Evolutionary conservation across 345 rosid genomes (phyloP).

Genomic region (Eucalyptus paniculata): DNA sequence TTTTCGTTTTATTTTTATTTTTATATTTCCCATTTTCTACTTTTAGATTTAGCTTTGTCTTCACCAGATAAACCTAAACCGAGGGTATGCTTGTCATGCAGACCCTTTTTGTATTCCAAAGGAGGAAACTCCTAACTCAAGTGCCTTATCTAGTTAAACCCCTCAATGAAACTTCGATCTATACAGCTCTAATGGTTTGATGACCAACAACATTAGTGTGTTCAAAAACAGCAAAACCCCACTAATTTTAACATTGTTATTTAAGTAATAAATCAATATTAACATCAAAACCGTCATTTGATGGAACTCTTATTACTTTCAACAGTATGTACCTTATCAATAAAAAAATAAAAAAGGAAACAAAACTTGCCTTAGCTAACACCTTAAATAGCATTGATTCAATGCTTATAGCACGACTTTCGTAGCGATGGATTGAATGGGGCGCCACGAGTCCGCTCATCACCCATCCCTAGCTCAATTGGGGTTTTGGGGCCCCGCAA

Average conservation of each 20-base stretch:
- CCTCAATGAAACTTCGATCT: background rate
- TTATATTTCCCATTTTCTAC: background rate
- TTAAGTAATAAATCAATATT: background rate
- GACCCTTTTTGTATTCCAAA: background rate
- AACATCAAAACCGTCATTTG: background rate
- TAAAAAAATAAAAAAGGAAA: background rate
- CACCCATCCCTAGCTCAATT: too few relatives aligned
- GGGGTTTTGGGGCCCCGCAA: accelerated
- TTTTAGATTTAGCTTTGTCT: background rate
- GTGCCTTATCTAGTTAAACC: background rate
- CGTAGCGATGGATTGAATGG: background rate
- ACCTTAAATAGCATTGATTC: background rate
- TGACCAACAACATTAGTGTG: background rate
- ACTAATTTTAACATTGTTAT: background rate
- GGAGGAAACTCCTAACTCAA: background rate
- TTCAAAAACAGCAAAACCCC: background rate
- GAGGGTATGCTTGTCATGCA: background rate
- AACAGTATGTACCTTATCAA: background rate
- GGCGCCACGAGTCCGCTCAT: too few relatives aligned
- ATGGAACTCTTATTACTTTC: background rate
- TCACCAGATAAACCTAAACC: background rate
- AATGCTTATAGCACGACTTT: background rate
- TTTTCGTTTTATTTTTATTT: background rate
- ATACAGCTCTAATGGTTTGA: background rate
- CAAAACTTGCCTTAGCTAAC: background rate